These are phyloP conservation scores for Teratosphaeria zuluensis DNA, from an alignment of 2,329 filamentous ascomycete species.

Conservation along the genomic window DNA sequence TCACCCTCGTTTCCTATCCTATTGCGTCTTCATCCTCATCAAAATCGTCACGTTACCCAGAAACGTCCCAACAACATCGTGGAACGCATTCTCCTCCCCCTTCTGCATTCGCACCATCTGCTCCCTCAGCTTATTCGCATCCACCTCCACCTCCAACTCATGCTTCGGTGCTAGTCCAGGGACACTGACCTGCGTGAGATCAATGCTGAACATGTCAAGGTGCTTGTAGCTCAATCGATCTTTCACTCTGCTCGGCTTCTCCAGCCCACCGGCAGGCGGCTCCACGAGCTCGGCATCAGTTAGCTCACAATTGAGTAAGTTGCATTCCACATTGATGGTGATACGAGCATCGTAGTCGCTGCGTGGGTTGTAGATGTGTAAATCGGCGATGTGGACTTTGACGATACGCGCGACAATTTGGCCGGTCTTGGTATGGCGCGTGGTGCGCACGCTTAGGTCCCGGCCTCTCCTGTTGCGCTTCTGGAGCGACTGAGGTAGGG, in stretches of 20 bases:
- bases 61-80: conserved; percentile 45
- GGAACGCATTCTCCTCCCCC: conserved; percentile 48
- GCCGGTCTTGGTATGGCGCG: conserved; percentile 57
- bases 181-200: conserved; percentile 78
- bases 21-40: neutral
- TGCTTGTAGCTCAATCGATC: conserved; percentile 88
- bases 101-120: conserved; percentile 46
- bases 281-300: conserved; percentile 42
- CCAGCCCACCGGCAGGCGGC: conserved; percentile 37
- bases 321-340: conserved; percentile 90
- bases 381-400: conserved; percentile 77
- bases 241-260: conserved; percentile 46
- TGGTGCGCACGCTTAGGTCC: conserved; percentile 53
- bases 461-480: conserved; percentile 34
- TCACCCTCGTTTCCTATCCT: neutral
- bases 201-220: conserved; percentile 68
- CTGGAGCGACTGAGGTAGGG: conserved; percentile 42
- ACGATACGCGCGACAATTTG: conserved; percentile 69
- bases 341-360: conserved; percentile 81
- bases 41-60: neutral
- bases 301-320: conserved; percentile 43
- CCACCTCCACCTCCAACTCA: conserved; percentile 71
- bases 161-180: conserved; percentile 53
- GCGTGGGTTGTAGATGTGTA: conserved; percentile 75
- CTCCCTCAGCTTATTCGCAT: conserved; percentile 52